phyloP scores from a whole-genome alignment of 1,284 basidiomycete species.

The Singerocomus rubriflavus region DNA sequence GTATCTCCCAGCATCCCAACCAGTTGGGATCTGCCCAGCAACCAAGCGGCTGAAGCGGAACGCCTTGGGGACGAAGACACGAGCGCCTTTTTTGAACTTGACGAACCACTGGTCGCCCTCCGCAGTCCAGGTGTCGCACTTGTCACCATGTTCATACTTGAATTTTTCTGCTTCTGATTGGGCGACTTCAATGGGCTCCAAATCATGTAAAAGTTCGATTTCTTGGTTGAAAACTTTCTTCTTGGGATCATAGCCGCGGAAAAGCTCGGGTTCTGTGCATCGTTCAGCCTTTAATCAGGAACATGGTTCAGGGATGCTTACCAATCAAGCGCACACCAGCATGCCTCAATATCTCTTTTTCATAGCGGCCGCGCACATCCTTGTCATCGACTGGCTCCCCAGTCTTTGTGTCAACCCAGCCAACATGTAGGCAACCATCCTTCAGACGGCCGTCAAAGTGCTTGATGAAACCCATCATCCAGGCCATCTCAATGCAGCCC shows the following conservation, averaged over 20 bases:
- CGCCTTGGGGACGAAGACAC: constrained; percentile 92
- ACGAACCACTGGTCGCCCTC: constrained; percentile 94
- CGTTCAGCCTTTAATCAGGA: constrained; percentile 5
- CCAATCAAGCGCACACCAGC: constrained; percentile 96
- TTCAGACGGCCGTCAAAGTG: constrained; percentile 97
- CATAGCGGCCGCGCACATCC: constrained; percentile 91
- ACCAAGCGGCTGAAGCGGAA: constrained; percentile 94
- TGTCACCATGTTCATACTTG: constrained; percentile 95
- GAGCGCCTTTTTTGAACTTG: constrained; percentile 98
- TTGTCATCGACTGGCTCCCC: constrained; percentile 98
- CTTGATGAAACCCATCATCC: constrained; percentile 99
- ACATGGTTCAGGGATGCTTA: constrained; percentile 36
- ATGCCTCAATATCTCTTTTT: constrained; percentile 90
- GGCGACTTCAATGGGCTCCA: constrained; percentile 93
- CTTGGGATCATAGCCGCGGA: constrained; percentile 96
- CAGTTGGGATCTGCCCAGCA: constrained; percentile 95
- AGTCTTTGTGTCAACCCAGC: constrained; percentile 97
- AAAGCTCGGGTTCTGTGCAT: constrained; percentile 86
- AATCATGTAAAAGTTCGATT: constrained; percentile 93
- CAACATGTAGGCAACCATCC: constrained; percentile 89
- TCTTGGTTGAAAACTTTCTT: constrained; percentile 98
- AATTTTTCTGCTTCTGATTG: constrained; percentile 91
- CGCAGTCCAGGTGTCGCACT: constrained; percentile 91
- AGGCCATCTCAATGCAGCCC: constrained; percentile 98
- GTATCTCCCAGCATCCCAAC: constrained; percentile 94